Evolutionary conservation across 2,329 filamentous ascomycete species (phyloP).

Genomic region (Scedosporium apiospermum): DNA sequence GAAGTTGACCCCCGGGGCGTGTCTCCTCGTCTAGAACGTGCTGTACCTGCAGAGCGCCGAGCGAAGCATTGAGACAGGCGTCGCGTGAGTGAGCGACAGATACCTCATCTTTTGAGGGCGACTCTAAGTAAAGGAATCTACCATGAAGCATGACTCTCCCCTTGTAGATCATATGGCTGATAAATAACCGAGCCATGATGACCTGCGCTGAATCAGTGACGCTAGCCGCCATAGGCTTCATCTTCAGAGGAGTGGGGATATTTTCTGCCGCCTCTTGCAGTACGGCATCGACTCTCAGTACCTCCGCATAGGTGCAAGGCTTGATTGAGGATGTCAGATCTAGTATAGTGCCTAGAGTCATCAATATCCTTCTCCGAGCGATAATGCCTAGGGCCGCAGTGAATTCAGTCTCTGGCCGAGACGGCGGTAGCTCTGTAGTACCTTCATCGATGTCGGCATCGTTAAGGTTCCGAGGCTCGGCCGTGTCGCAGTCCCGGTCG

Average conservation of each 20-base stretch:
- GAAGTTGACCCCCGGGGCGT: conserved; percentile 12
- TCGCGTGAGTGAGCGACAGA: conserved; percentile 16
- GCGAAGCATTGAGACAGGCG: conserved; percentile 14
- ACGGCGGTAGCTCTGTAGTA: conserved; percentile 23
- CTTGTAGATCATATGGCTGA: conserved; percentile 18
- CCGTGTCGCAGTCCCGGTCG: conserved; percentile 28
- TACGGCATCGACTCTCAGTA: background rate
- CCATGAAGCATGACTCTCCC: conserved; percentile 21
- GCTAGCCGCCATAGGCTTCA: background rate
- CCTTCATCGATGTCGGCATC: conserved; percentile 30
- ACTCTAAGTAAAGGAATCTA: conserved; percentile 15
- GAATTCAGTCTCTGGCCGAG: background rate
- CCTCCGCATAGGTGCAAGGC: background rate
- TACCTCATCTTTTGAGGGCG: background rate
- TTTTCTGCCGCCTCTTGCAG: background rate
- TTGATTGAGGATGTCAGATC: background rate
- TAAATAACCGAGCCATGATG: conserved; percentile 18
- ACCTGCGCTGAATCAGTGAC: conserved; percentile 13
- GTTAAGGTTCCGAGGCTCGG: conserved; percentile 30
- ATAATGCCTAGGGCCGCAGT: background rate
- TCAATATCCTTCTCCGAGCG: background rate
- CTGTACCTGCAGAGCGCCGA: conserved; percentile 16
- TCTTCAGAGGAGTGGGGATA: background rate
- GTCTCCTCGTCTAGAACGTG: conserved; percentile 16
- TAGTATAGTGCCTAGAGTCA: background rate